Evolutionary conservation across 164 flowering plant genomes (phyloP), one percentile per base, ranked within the genome.

Genomic region (Kalanchoe fedtschenkoi): DNA sequence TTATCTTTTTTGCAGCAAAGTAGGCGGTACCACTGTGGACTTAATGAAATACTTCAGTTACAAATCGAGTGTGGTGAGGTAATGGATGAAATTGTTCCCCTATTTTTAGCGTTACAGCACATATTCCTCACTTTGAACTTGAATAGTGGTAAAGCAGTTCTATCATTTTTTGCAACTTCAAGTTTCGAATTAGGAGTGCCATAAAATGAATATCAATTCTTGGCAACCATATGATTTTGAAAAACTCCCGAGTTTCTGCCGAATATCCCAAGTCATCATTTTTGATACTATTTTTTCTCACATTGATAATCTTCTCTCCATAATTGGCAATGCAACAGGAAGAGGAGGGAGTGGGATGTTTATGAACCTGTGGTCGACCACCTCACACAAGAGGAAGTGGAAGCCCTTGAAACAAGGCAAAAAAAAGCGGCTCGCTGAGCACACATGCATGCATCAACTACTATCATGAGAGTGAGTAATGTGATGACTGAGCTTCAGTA

Each of bases 311-410:
- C 6, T 6, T 30, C 44, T n/a, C n/a, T 61, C 34, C 62, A 33
- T 35, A 34, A 11, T 44, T 53, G 10, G 24, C 56, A 51, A 35
- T 69, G 62, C 42, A 57, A 66, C 83, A 91, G 98, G 78, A 92
- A 89, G 72, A 92, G 93, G 75, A 92, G 77, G 74, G 98, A 92
- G 53, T 85, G 90, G 96, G 91, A 89, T 56, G 69, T 80, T 19
- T 92, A 82, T 62, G 96, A 88, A 62, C 98, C 98, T 34, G 71
- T 86, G 64, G 87, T 92, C 14, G 98, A 92, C 74, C 68, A 83
- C 47, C 74, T 92, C 34, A 84, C 98, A 47, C 80, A 76, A 37
- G 96, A 92, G 75, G 98, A 92, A 75, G 90, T 86, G 7, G 96
- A 85, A 71, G 87, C 82, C 53, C 87, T 89, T 22, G 86, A 89